Base-by-base conservation (phyloP, 2,329 filamentous ascomycete species). In the Alternaria panax region DNA sequence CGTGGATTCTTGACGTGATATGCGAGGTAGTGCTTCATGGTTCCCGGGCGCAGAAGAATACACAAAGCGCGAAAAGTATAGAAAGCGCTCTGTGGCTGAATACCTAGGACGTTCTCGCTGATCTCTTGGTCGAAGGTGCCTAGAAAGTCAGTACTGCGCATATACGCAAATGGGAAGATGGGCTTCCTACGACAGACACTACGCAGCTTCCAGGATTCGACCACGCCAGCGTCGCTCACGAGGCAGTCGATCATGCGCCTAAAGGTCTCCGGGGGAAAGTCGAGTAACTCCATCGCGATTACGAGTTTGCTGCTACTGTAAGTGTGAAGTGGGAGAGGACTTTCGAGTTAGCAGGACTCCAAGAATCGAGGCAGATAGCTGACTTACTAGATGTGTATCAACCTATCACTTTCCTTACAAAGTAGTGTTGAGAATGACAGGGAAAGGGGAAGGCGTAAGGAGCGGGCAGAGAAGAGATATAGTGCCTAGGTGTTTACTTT, bases 241-340 rank as follows among this genome's bases (percentile, higher is more conserved):
- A 47, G 40, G 18, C 27, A 32, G 27, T 55, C 2, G 2, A 58
- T 32, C 6, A 58, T 9, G 18, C 12, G n/a, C 30, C 28, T 28
- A 16, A 58, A 58, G n/a, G 40, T 54, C 22, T 58, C 55, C 5
- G 40, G 48, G 4, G 55, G 48, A 1, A 58, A 41, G 16, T 54
- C 50, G 38, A 53, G 40, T 8, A 58, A 43, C 11, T 58, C 22
- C 57, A 60, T 60, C 18, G 27, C 18, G 8, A 30, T 20, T 18
- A 32, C 6, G 18, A 14, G 36, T 22, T 16, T 16, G 30, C 11
- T 34, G 16, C 30, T 34, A 6, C 30, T 16, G 30, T 34, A 16
- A 14, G 16, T 34, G 12, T 6, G 16, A 22, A 18, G 20, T 22
- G n/a, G 4, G 36, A 20, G 5, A 20, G n/a, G 14, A 8, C 7